Conservation (phyloP, 2,329 filamentous ascomycete species). For the Dothideomycetidae sp. region DNA sequence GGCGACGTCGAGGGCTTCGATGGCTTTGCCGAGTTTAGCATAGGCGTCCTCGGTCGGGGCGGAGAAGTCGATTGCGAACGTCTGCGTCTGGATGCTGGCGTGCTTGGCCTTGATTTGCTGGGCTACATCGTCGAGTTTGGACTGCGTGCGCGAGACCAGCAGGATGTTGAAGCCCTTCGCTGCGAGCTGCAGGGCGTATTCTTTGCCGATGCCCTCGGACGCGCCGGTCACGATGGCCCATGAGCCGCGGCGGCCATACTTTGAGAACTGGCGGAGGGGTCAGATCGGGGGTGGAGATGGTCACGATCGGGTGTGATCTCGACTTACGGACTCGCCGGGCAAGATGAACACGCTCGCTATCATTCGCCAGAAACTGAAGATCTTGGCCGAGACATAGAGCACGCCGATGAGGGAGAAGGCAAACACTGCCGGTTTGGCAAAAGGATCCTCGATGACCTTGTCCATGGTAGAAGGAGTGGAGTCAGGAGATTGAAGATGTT, state of each 20-base stretch:
- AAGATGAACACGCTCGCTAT: slow-evolving; percentile 36
- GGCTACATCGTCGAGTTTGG: slow-evolving; percentile 70
- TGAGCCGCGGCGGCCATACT: slow-evolving; percentile 79
- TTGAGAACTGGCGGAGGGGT: slow-evolving; percentile 50
- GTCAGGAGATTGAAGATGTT: too few species aligned
- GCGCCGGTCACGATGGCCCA: slow-evolving; percentile 94
- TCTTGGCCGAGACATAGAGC: slow-evolving; percentile 24
- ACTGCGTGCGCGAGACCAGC: slow-evolving; percentile 87
- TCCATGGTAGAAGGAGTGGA: slow-evolving; percentile 7
- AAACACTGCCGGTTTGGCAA: slow-evolving; percentile 20
- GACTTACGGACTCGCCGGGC: slow-evolving; percentile 32
- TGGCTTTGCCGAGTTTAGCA: slow-evolving; percentile 50
- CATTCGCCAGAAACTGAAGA: slow-evolving; percentile 34
- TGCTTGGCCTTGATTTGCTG: slow-evolving; percentile 60
- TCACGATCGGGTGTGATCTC: neutral
- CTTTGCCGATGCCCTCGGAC: slow-evolving; percentile 92
- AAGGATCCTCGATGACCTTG: slow-evolving; percentile 16
- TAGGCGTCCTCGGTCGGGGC: slow-evolving; percentile 70
- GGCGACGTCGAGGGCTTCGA: slow-evolving; percentile 63
- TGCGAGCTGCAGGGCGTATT: slow-evolving; percentile 83
- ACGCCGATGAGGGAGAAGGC: slow-evolving; percentile 25
- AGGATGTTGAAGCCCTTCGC: slow-evolving; percentile 87
- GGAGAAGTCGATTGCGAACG: slow-evolving; percentile 82
- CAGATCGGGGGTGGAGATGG: slow-evolving; percentile 8
- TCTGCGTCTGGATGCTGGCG: slow-evolving; percentile 55